Evolutionary conservation across 306 rosid genomes (phyloP), one percentile per base, ranked within the genome.

Genomic region (Lotus japonicus): DNA sequence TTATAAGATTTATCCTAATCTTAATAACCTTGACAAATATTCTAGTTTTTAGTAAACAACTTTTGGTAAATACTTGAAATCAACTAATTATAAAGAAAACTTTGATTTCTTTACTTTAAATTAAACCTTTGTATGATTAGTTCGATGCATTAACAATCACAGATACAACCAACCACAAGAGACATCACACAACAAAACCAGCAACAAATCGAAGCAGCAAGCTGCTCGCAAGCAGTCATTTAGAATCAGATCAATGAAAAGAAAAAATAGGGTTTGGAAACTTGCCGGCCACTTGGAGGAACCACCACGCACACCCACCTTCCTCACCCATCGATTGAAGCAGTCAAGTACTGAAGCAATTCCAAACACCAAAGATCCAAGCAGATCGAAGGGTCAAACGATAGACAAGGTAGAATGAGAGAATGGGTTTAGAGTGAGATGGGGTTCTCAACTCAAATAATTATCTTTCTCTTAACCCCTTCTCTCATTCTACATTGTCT

Each of bases 41-140:
- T 48, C 48, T 48, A 38, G 14, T 43, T 46, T 55, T 64, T 13
- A 31, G 18, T 44, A 35, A 38, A 38, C 11, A n/a, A 4, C 31
- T 31, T 44, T 1, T 57, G 19, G 23, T 11, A 18, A 43, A 63
- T 54, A 6, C 55, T 64, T 65, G 58, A n/a, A 64, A 41, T 31
- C 5, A 31, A 31, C 36, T 31, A 5, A 31, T 64, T 19, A 33
- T 45, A 18, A 42, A 55, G 53, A 0, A 8, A 44, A 39, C 17
- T 49, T 75, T 8, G 61, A 35, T 6, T 58, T 23, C 51, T 26
- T 35, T 49, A 44, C 9, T 56, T 26, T 26, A 26, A 26, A 26
- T 63, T 63, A 48, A 43, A 51, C 57, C 64, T 39, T 74, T 18
- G 14, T 56, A 39, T 77, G 45, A 19, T 38, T 57, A 42, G 17